Conservation (phyloP, 768 basidiomycete genomes). For the Suillus tomentosus region DNA sequence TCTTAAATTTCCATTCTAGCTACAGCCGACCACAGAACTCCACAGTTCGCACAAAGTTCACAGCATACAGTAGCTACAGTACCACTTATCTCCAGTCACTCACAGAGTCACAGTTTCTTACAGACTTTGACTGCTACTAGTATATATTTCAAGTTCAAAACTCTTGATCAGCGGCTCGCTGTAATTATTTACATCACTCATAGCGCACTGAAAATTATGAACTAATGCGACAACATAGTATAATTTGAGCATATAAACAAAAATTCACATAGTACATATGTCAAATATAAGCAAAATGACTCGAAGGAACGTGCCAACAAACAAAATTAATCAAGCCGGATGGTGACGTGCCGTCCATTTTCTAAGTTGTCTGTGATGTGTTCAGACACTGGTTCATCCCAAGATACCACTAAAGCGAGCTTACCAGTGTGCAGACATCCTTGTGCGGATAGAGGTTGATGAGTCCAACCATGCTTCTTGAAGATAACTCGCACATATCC, state of each 20-base stretch:
- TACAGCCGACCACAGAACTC: not conserved
- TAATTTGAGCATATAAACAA: not conserved
- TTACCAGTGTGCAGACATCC: not conserved
- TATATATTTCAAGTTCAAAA: not conserved
- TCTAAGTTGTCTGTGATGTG: not conserved
- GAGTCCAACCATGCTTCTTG: not conserved
- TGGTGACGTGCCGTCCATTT: no score
- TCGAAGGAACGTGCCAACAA: not conserved
- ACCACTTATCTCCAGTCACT: constrained; percentile 1
- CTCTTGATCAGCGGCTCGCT: no score
- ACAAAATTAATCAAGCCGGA: not conserved
- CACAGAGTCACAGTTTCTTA: constrained; percentile 1
- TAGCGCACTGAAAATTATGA: not conserved
- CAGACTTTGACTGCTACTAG: not conserved
- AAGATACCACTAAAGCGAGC: no score
- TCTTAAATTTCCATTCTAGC: not conserved
- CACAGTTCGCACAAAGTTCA: not conserved
- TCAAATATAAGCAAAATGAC: not conserved
- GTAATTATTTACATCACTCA: not conserved
- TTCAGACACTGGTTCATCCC: no score
- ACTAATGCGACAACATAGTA: not conserved
- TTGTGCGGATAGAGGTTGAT: not conserved
- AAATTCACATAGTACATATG: not conserved
- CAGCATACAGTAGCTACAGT: not conserved
- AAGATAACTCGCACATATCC: no score